Conservation (phyloP, 2,329 filamentous ascomycete species). For the Diaporthe citrichinensis region DNA sequence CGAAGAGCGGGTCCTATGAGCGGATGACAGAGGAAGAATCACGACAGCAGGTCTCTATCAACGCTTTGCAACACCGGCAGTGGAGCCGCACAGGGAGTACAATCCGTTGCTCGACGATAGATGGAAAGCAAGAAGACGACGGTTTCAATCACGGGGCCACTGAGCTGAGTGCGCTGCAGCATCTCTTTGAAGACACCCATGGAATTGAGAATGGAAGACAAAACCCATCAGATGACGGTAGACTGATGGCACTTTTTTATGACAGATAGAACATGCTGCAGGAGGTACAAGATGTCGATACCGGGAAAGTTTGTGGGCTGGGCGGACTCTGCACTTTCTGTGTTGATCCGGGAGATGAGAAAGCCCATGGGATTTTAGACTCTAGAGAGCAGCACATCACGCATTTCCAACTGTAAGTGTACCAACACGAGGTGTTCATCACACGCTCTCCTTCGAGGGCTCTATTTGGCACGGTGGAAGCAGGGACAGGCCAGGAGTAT, state of each 20-base stretch:
- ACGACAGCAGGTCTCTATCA: not conserved
- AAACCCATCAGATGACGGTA: not conserved
- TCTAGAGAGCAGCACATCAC: slow-evolving; percentile 30
- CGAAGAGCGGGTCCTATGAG: slow-evolving; percentile 49
- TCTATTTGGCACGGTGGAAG: not conserved
- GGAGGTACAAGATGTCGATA: not conserved
- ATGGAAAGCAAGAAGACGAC: not conserved
- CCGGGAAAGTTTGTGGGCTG: not conserved
- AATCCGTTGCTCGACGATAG: not conserved
- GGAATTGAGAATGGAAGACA: not conserved
- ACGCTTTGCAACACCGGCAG: not conserved
- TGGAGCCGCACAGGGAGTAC: not conserved
- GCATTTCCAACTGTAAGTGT: slow-evolving; percentile 33
- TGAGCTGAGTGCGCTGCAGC: not conserved
- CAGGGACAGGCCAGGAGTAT: slow-evolving; percentile 16
- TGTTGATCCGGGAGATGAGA: not conserved
- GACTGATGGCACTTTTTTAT: slow-evolving; percentile 4
- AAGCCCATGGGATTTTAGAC: slow-evolving; percentile 24
- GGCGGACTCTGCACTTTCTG: not conserved
- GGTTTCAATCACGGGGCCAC: not conserved
- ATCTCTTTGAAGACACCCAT: not conserved
- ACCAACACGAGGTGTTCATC: slow-evolving; percentile 24
- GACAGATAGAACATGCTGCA: slow-evolving; percentile 24
- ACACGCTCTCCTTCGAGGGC: not conserved
- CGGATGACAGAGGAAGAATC: not conserved